These are phyloP conservation scores for Centella asiatica DNA, from an alignment of 129 eudicot genomes.

Conservation along the genomic window DNA sequence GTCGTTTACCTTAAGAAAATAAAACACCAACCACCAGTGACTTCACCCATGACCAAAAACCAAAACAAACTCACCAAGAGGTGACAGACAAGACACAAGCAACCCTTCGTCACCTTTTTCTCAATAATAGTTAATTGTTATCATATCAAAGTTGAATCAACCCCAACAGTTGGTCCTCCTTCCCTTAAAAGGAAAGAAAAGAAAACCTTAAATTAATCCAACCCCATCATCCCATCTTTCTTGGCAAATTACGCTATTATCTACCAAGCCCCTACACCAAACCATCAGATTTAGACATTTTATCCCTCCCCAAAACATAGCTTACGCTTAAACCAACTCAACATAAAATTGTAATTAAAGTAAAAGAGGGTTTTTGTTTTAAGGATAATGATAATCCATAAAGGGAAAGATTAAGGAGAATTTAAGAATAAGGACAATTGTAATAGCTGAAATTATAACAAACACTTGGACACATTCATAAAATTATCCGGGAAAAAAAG, in stretches of 20 bases:
- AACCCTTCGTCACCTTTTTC: slow-evolving; percentile 4
- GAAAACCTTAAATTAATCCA: slow-evolving; percentile 1
- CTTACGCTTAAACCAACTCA: too few species aligned
- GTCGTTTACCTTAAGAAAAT: neutral
- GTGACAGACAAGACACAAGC: slow-evolving; percentile 17
- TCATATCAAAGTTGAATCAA: too few species aligned
- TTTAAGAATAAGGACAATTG: too few species aligned
- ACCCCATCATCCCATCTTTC: neutral
- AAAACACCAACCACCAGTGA: slow-evolving; percentile 4
- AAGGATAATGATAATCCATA: neutral
- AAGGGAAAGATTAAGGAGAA: neutral
- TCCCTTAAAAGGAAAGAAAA: slow-evolving; percentile 37
- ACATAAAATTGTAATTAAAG: too few species aligned
- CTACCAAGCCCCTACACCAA: neutral
- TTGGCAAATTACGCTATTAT: neutral
- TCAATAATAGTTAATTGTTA: slow-evolving; percentile 10
- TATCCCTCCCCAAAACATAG: too few species aligned
- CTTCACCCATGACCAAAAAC: slow-evolving; percentile 13
- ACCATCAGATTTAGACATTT: neutral
- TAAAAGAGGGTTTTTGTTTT: too few species aligned
- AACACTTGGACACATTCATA: too few species aligned
- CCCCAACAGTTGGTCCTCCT: neutral
- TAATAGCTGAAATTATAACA: too few species aligned
- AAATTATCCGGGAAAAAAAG: too few species aligned
- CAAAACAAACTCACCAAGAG: neutral